phyloP scores from a whole-genome alignment of 352 stramenopile species.

The Phytophthora hibernalis region DNA sequence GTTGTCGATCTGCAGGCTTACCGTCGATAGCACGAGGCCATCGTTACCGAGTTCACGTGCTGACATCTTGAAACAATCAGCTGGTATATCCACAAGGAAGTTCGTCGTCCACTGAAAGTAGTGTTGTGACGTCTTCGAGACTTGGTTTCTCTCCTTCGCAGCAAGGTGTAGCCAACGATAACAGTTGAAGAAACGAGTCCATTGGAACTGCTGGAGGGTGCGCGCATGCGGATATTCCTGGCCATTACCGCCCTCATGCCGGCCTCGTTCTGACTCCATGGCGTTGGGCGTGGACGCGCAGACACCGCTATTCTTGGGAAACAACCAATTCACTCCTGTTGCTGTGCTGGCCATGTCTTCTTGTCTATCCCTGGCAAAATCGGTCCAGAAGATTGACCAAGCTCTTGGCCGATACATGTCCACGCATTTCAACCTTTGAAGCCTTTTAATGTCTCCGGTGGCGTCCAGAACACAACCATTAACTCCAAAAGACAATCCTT shows the following conservation, averaged over 20 bases:
- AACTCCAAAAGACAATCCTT: no score
- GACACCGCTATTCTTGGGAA: slow-evolving; percentile 29
- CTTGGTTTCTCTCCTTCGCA: background rate
- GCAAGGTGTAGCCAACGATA: background rate
- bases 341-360: slow-evolving; percentile 12
- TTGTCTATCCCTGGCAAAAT: slow-evolving; percentile 2
- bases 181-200: slow-evolving; percentile 1
- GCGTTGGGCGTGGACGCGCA: slow-evolving; percentile 7
- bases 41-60: slow-evolving; percentile 19
- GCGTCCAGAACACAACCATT: no score
- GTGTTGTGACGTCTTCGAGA: slow-evolving; percentile 14
- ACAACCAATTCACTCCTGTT: background rate
- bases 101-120: slow-evolving; percentile 14
- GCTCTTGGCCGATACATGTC: background rate
- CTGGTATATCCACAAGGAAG: no score
- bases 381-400: slow-evolving; percentile 6
- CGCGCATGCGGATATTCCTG: slow-evolving; percentile 30
- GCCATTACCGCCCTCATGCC: slow-evolving; percentile 2
- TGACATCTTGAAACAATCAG: slow-evolving; percentile 17
- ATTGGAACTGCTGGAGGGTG: background rate
- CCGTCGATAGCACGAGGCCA: slow-evolving; percentile 45
- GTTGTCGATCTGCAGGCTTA: slow-evolving; percentile 65
- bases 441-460: background rate
- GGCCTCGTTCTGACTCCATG: slow-evolving; percentile 28
- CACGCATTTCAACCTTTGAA: background rate